Evolutionary conservation across 192 early-diverging fungal species (phyloP), one percentile per base, ranked within the genome.

Genomic region (Coemansia sp.): DNA sequence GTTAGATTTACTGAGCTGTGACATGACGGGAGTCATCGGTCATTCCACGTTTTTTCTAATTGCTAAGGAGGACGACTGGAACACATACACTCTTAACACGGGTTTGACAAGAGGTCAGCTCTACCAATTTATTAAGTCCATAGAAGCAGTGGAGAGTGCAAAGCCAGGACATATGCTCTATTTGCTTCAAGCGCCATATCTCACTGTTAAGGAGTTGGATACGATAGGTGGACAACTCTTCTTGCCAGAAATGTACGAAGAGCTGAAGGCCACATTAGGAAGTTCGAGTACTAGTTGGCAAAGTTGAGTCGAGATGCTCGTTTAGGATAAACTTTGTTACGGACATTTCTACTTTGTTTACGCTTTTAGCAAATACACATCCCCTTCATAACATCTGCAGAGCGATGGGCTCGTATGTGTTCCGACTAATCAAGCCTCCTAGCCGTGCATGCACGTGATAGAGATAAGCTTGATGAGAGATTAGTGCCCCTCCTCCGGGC

Each of bases 381-480:
- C 27, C 27, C 1, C 27, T 1, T 1, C 1, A 27, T 50, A 16
- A 8, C 20, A 20, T 50, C 47, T 50, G 16, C 8, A 50, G 20
- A 50, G 47, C n/a, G 44, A 46, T 46, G 5, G 44, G 3, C 16
- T 18, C 44, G 16, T 16, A 5, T 15, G 44, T 16, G 4, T 44
- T 44, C 43, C 11, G 43, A 1, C 5, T 0, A 15, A 6, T 20
- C 20, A 0, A 10, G 9, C 13, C 57, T 27, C 36, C 12, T 11
- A 39, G 61, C 11, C 61, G 2, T 16, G 7, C 61, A 15, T 31
- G 53, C 53, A 57, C 27, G 53, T 57, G 53, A 57, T 57, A 31
- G 53, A 57, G 53, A 57, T 57, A 57, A 57, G 53, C 53, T 38
- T 31, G 53, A 57, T 57, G 53, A 57, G 53, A 55, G 53, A 57